Percentiles rank a stretch among this genome's conserved stretches.
Evolutionary conservation across 2,329 filamentous ascomycete genomes (phyloP).

Genomic region (Orbilia quercus): DNA sequence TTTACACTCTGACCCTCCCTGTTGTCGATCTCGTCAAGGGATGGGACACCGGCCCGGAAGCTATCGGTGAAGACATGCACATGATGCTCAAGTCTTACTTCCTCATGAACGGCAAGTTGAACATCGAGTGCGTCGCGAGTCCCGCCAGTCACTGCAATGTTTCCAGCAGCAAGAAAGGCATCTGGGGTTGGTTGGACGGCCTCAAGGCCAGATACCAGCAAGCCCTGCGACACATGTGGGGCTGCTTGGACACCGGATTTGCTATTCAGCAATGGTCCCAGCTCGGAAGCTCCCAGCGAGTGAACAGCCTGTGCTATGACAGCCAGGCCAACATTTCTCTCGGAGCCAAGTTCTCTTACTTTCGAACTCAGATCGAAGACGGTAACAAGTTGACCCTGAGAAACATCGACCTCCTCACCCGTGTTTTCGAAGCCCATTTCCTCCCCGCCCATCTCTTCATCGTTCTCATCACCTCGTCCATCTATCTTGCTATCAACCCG

Average conservation of each 20-base stretch:
- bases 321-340: conserved; percentile 69
- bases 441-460: conserved; percentile 75
- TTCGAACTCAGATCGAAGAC: conserved; percentile 48
- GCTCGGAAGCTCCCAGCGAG: conserved; percentile 71
- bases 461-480: conserved; percentile 71
- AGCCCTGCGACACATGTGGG: conserved; percentile 80
- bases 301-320: conserved; percentile 69
- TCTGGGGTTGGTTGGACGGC: conserved; percentile 70
- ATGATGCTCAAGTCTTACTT: conserved; percentile 85
- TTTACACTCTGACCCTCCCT: conserved; percentile 76
- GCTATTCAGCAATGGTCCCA: conserved; percentile 70
- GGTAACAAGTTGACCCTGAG: conserved; percentile 58
- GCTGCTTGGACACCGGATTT: conserved; percentile 75
- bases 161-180: conserved; percentile 70
- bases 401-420: conserved; percentile 71
- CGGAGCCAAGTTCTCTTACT: conserved; percentile 56
- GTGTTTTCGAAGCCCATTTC: conserved; percentile 80
- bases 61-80: conserved; percentile 80
- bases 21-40: conserved; percentile 76
- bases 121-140: conserved; percentile 72
- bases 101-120: conserved; percentile 75
- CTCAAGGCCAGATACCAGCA: conserved; percentile 76
- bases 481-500: conserved; percentile 70
- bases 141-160: conserved; percentile 80
- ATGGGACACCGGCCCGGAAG: conserved; percentile 77